phyloP scores from a whole-genome alignment of 1,139 yeast genomes.

The Lodderomyces metapsilosis region DNA sequence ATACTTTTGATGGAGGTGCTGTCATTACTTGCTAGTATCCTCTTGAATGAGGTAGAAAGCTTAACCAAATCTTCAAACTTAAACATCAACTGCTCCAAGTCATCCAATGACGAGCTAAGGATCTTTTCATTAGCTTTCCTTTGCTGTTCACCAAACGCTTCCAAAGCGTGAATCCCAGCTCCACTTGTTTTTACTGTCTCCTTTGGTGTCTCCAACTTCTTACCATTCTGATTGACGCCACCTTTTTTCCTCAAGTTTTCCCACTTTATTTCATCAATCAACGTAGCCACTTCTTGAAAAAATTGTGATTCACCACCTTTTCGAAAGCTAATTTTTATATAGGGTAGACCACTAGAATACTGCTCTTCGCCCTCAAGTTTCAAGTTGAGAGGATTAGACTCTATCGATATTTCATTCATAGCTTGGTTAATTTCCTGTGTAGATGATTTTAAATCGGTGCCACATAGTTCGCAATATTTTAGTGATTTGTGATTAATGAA shows the following conservation, averaged over 20 bases:
- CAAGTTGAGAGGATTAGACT: conserved; percentile 21
- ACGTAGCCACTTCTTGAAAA: conserved; percentile 36
- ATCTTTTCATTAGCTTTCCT: conserved; percentile 62
- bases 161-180: conserved; percentile 70
- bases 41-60: conserved; percentile 50
- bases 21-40: conserved; percentile 20
- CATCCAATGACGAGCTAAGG: conserved; percentile 69
- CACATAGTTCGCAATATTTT: conserved; percentile 84
- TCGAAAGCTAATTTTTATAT: conserved; percentile 61
- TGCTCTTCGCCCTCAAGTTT: conserved; percentile 30
- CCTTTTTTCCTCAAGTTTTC: conserved; percentile 34
- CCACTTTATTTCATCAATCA: conserved; percentile 51
- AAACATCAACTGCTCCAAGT: conserved; percentile 72
- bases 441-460: conserved; percentile 44
- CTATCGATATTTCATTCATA: conserved; percentile 8
- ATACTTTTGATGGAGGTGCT: conserved; percentile 14
- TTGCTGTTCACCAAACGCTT: conserved; percentile 55
- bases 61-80: conserved; percentile 73
- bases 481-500: conserved; percentile 82
- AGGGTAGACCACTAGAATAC: conserved; percentile 33
- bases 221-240: conserved; percentile 40
- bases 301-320: conserved; percentile 57
- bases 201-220: conserved; percentile 18
- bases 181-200: conserved; percentile 9
- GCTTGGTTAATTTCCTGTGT: conserved; percentile 7